Evolutionary conservation across 495 filamentous ascomycete species (phyloP).

Genomic region (Sordaria brevicollis): DNA sequence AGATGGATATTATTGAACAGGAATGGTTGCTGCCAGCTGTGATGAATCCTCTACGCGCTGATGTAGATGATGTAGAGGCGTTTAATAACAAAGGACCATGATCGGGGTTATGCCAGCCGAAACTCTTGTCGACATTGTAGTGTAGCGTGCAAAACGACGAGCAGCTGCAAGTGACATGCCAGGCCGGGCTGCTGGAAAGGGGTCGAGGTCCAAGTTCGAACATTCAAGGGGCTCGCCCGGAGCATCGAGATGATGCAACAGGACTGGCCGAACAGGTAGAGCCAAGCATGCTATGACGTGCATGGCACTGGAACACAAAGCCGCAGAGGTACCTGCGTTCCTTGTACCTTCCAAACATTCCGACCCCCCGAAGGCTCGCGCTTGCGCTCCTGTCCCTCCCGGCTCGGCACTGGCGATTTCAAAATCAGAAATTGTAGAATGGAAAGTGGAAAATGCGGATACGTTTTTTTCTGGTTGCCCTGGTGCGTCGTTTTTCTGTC

Average conservation of each 20-base stretch:
- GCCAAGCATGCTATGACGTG: neutral
- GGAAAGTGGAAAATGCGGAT: neutral
- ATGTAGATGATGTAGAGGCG: neutral
- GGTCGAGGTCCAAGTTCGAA: too few relatives aligned
- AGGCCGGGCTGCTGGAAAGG: neutral
- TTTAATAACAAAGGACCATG: neutral
- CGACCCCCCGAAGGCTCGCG: neutral
- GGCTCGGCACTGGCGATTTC: neutral
- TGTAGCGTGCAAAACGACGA: neutral
- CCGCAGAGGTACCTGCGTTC: neutral
- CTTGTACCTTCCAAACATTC: neutral
- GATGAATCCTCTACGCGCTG: neutral
- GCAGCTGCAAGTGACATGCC: neutral
- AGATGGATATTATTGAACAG: neutral
- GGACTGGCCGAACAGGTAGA: neutral
- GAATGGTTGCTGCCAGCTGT: neutral
- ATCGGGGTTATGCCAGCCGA: neutral
- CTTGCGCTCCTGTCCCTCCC: neutral
- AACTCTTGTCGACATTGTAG: neutral
- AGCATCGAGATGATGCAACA: neutral
- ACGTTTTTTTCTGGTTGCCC: neutral
- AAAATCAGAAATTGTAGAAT: too few relatives aligned
- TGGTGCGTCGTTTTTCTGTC: neutral
- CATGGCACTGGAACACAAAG: neutral
- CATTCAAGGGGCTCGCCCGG: too few relatives aligned